Evolutionary conservation across 148 eudicot species (phyloP).

Genomic region (Chenopodium album): DNA sequence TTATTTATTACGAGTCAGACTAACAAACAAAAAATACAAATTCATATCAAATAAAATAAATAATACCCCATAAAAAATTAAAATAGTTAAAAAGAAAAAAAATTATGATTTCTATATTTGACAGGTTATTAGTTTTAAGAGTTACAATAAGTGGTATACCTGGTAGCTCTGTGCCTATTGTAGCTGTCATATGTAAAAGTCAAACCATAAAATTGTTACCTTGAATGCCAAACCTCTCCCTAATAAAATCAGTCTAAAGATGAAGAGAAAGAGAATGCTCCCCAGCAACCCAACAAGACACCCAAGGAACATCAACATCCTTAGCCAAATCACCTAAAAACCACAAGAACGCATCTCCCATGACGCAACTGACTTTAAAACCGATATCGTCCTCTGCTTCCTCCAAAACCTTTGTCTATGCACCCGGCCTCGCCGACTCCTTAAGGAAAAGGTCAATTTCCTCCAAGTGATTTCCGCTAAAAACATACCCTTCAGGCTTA

Average conservation of each 20-base stretch:
- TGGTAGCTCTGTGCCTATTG: too few species aligned
- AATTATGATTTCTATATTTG: neutral
- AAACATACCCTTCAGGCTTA: too few species aligned
- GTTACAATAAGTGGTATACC: too few species aligned
- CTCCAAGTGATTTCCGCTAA: constrained; percentile 12
- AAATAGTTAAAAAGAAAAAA: neutral
- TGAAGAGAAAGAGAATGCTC: constrained; percentile 26
- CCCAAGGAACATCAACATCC: constrained; percentile 27
- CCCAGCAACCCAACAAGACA: constrained; percentile 23
- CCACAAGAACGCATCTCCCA: constrained; percentile 34
- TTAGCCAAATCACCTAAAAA: constrained; percentile 25
- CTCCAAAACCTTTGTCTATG: constrained; percentile 12
- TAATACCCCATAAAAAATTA: too few species aligned
- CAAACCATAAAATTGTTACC: constrained; percentile 7
- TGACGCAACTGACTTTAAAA: constrained; percentile 18
- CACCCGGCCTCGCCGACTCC: neutral
- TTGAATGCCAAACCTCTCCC: constrained; percentile 24
- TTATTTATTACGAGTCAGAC: neutral
- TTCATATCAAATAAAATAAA: too few species aligned
- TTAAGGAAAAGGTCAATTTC: constrained; percentile 22
- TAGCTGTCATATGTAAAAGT: too few species aligned
- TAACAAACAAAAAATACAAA: too few species aligned
- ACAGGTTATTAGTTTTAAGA: too few species aligned
- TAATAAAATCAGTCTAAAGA: constrained; percentile 27
- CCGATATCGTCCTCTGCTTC: constrained; percentile 29